Base-by-base conservation (phyloP, 2,329 filamentous ascomycete species). In the Monosporascus sp. region DNA sequence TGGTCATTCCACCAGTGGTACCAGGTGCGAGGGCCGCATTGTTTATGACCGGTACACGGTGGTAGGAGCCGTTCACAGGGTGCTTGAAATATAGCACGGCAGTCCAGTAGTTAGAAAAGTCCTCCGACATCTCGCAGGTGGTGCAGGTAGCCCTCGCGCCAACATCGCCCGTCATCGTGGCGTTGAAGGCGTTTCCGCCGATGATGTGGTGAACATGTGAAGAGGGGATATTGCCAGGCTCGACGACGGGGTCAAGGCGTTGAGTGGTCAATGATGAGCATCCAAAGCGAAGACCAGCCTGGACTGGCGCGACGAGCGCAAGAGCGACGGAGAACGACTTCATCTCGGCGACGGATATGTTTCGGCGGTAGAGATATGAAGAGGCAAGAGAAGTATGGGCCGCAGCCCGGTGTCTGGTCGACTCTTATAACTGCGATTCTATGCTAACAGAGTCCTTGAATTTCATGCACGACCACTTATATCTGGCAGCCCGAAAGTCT, bases 91-190 rank as follows among this genome's bases (percentile, higher is more conserved):
- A 67, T 14, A 67, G 43, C n/a, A 66, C 64, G 6, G 65, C 64
- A n/a, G 65, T 67, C 65, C 65, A 66, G 56, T 67, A 67, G 53
- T 67, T 67, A 40, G 60, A 63, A 38, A 67, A 66, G 52, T 67
- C 65, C 54, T 60, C 57, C 27, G 49, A 40, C 43, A 44, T 50
- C 47, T 65, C 58, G 48, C 63, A 66, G 22, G 63, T 66, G 22
- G 65, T 68, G 55, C 65, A 67, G n/a, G 64, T 65, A 20, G 46
- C 65, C 47, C 62, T 56, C n/a, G 37, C 61, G 11, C 63, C 63
- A 26, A 67, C 60, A 54, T 68, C 61, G 6, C 63, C 63, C 16
- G 54, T 57, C 59, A 68, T 68, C 35, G 56, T 62, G 20, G 64
- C 63, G 52, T 66, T 67, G 59, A 68, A 68, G n/a, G 63, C 65